phyloP scores from a whole-genome alignment of 2,329 filamentous ascomycete species.

The Aspergillus eucalypticola region DNA sequence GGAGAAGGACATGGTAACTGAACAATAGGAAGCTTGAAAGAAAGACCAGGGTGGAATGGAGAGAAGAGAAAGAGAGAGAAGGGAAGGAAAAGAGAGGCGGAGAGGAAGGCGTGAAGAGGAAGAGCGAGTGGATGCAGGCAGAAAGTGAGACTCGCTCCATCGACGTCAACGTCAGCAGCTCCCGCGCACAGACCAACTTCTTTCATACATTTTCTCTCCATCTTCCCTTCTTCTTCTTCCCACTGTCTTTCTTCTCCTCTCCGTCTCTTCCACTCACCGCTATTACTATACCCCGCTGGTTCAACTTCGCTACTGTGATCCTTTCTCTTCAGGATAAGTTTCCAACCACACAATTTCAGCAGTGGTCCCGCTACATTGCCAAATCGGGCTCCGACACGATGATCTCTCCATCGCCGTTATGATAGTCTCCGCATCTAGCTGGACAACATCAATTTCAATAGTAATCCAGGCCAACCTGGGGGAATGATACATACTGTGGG shows the following conservation, averaged over 20 bases:
- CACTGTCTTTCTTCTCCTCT: background rate
- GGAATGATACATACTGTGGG: background rate
- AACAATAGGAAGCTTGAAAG: background rate
- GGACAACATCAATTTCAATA: too few species aligned
- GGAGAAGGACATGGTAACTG: background rate
- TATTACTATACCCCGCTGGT: background rate
- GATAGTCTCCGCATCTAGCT: too few species aligned
- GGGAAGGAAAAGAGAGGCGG: slow-evolving; percentile 4
- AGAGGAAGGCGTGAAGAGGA: background rate
- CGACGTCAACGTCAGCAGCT: slow-evolving; percentile 9
- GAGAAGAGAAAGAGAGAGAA: slow-evolving; percentile 8
- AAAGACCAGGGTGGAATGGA: background rate
- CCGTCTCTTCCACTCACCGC: background rate
- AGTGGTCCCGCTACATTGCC: background rate
- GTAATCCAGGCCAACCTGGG: too few species aligned
- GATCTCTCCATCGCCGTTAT: background rate
- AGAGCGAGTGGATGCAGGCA: slow-evolving; percentile 5
- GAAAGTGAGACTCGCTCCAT: slow-evolving; percentile 1
- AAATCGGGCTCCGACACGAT: background rate
- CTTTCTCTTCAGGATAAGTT: too few species aligned
- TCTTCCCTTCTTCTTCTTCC: background rate
- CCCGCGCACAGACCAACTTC: slow-evolving; percentile 10
- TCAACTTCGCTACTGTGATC: background rate
- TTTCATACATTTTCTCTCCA: background rate
- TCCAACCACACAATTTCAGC: rapidly evolving